Evolutionary conservation across 768 basidiomycete genomes (phyloP), one percentile per base, ranked within the genome.

Genomic region (Mycena polygramma): DNA sequence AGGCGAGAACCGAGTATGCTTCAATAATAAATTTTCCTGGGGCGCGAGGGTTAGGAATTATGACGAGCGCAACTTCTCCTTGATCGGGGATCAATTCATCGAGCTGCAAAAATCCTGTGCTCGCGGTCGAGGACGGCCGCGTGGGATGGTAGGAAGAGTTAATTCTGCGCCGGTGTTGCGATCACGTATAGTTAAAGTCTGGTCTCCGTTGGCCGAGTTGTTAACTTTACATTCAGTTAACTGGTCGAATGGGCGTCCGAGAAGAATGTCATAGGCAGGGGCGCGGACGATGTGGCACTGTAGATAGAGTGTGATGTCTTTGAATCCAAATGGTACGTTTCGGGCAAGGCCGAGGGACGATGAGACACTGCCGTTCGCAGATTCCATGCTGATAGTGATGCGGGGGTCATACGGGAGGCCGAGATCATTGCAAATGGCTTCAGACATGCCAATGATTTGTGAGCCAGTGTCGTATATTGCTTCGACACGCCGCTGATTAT

Each of bases 401-500:
- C 46, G 46, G 1, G 60, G 60, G 30, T 61, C 59, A n/a, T 62
- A 62, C 4, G 60, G 5, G 19, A 62, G 49, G 2, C 35, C 36
- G 35, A 62, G 57, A 1, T 49, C 36, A 54, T 72, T 68, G 15
- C 65, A 68, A 24, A 76, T 51, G 1, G 58, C 72, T 43, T 76
- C 75, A 0, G 75, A 77, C 75, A 45, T 45, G 7, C 10, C 43
- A 8, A 45, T 17, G 17, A 45, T 45, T 45, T 49, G 48, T 7
- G 48, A 77, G 73, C 76, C 75, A 17, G 64, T 65, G 49, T 76
- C 75, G 41, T 75, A 37, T 37, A 75, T 75, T 30, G 63, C 60
- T 2, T 73, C 69, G 39, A 63, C 37, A 4, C 30, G 37, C 1
- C 49, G 49, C 7, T 43, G 36, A 35, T 63, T 63, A 30, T 63